A percentile compares a stretch with the other conserved stretches of the same genome.
phyloP scores from a whole-genome alignment of 2,329 filamentous ascomycete species.

The Trichoderma cornu-damae region DNA sequence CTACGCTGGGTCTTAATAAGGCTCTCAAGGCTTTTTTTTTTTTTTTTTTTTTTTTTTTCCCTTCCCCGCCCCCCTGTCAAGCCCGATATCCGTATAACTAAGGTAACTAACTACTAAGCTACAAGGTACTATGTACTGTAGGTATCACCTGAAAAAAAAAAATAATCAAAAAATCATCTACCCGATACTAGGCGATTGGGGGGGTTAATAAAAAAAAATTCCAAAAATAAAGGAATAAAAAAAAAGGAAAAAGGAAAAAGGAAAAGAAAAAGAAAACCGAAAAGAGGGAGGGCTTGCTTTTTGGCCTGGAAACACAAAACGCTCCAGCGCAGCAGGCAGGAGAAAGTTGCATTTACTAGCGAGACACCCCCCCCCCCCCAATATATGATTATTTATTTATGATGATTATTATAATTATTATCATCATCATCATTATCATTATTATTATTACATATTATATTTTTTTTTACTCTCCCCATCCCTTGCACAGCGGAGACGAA shows the following conservation, averaged over 20 bases:
- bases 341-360: not conserved
- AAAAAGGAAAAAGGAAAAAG: not conserved
- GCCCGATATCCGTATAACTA: too few species aligned
- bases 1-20: not conserved
- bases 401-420: too few species aligned
- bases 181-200: constrained; percentile 7
- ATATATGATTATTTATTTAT: too few species aligned
- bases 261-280: not conserved
- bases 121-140: too few species aligned
- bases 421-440: too few species aligned
- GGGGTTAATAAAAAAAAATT: too few species aligned
- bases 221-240: not conserved
- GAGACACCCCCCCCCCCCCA: not conserved
- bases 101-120: too few species aligned
- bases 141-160: not conserved
- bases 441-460: too few species aligned
- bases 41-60: not conserved
- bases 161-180: not conserved
- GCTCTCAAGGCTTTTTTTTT: not conserved
- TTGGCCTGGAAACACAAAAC: too few species aligned
- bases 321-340: not conserved
- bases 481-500: not conserved
- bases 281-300: not conserved
- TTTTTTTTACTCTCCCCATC: too few species aligned
- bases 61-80: too few species aligned